phyloP scores from a whole-genome alignment of 768 basidiomycete genomes.

The Amanita brunnescens region DNA sequence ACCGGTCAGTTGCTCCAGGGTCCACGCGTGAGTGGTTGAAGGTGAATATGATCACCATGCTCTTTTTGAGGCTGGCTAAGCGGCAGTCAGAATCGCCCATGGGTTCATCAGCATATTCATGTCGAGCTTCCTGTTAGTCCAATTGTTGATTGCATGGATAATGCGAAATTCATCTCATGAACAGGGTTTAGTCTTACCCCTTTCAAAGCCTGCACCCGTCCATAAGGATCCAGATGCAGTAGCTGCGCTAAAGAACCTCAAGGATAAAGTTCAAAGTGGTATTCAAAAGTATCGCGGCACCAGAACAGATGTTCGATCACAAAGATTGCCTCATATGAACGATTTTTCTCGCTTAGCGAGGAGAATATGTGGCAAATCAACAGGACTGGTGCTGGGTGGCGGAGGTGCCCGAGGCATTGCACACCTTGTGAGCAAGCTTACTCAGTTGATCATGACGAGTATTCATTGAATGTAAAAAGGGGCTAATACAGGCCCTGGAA shows the following conservation, averaged over 20 bases:
- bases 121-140: conserved; percentile 73
- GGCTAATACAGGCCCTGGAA: conserved; percentile 86
- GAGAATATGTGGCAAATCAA: conserved; percentile 84
- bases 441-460: neutral
- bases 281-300: conserved; percentile 81
- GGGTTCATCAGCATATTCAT: conserved; percentile 95
- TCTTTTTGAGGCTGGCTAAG: conserved; percentile 4
- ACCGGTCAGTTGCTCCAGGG: conserved; percentile 80
- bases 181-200: conserved; percentile 63
- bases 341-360: conserved; percentile 92
- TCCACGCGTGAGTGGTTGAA: conserved; percentile 96
- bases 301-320: conserved; percentile 52
- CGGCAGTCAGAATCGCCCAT: conserved; percentile 69
- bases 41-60: conserved; percentile 32
- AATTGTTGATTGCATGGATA: conserved; percentile 7
- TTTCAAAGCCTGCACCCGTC: conserved; percentile 45
- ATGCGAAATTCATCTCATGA: neutral
- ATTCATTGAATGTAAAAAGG: conserved; percentile 35
- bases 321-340: conserved; percentile 73
- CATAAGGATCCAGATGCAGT: conserved; percentile 84
- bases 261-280: conserved; percentile 83
- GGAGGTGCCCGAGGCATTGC: conserved; percentile 84
- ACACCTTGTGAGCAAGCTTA: conserved; percentile 24
- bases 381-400: conserved; percentile 92
- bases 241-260: conserved; percentile 82